Conservation (phyloP, 1,284 basidiomycete species). For the Flammula alnicola region DNA sequence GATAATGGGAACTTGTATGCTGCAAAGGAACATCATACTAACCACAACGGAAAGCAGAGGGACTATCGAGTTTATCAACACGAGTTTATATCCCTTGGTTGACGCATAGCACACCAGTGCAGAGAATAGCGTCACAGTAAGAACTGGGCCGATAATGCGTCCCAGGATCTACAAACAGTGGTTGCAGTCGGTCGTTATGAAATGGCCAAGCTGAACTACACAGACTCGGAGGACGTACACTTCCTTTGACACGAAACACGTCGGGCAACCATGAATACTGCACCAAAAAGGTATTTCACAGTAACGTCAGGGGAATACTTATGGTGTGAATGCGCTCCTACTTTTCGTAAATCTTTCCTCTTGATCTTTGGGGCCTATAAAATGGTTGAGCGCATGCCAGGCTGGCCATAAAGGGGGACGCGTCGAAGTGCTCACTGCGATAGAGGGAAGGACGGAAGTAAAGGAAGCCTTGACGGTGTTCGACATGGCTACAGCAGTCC, state of each 20-base stretch:
- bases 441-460: slow-evolving; percentile 37
- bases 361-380: slow-evolving; percentile 42
- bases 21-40: slow-evolving; percentile 38
- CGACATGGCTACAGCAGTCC: background rate
- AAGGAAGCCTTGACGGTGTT: slow-evolving; percentile 1
- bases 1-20: slow-evolving; percentile 11
- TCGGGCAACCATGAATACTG: slow-evolving; percentile 92
- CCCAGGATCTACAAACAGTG: slow-evolving; percentile 55
- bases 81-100: slow-evolving; percentile 55
- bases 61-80: slow-evolving; percentile 75
- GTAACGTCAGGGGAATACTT: background rate
- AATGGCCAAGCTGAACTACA: slow-evolving; percentile 9
- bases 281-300: background rate
- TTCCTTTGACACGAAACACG: slow-evolving; percentile 80
- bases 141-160: slow-evolving; percentile 77
- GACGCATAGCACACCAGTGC: slow-evolving; percentile 61
- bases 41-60: slow-evolving; percentile 91
- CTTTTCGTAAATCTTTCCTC: slow-evolving; percentile 51
- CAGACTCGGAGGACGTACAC: slow-evolving; percentile 47
- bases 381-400: slow-evolving; percentile 1
- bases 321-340: slow-evolving; percentile 25
- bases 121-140: slow-evolving; percentile 83
- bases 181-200: background rate
- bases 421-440: slow-evolving; percentile 33
- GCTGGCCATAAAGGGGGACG: background rate